Base-by-base conservation (phyloP, 2,329 filamentous ascomycete species). In the Trichophyton mentagrophytes region DNA sequence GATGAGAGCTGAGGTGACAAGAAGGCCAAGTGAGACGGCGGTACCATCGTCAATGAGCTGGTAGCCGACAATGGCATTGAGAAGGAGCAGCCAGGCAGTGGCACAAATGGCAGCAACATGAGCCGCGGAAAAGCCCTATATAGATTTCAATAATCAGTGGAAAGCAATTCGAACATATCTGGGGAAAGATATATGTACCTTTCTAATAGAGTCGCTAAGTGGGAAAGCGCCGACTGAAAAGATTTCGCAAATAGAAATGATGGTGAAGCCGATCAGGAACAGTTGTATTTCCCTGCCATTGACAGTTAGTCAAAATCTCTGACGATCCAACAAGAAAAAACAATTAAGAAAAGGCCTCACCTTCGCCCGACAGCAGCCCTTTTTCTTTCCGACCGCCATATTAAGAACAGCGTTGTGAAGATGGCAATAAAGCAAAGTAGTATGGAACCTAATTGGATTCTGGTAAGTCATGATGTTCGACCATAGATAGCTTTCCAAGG, bases 11-110 rank as follows among this genome's bases (percentile, higher is more conserved):
- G 92, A 96, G 47, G 77, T 77, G 58, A 86, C 64, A 59, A 95
- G 84, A 3, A 97, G 80, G 4, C 83, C 87, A 13, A 97, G 69
- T 0, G 92, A 97, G 25, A 95, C 74, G 0, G 87, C 80, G 0
- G 93, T 99, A 56, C 93, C 93, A 68, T 99, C 93, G 66, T 99
- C 93, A 51, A 97, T 79, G 22, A 97, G 77, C 72, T 99, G 93
- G 73, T 89, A 99, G 53, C 93, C 93, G 53, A 99, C 90, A 3
- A 95, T 77, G 3, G 89, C 90, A 70, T 97, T 97, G 66, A 97
- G 80, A 76, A 97, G 83, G 3, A 99, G 81, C 38, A 96, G 85
- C 92, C 92, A 99, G 56, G 85, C 82, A 0, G 90, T 91, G 15
- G 92, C 89, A 61, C 88, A 83, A 62, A 99, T 95, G 65, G 91